Percentiles rank a stretch among this genome's conserved stretches.
Conservation (phyloP, 768 basidiomycete species). For the Russula olivacea region DNA sequence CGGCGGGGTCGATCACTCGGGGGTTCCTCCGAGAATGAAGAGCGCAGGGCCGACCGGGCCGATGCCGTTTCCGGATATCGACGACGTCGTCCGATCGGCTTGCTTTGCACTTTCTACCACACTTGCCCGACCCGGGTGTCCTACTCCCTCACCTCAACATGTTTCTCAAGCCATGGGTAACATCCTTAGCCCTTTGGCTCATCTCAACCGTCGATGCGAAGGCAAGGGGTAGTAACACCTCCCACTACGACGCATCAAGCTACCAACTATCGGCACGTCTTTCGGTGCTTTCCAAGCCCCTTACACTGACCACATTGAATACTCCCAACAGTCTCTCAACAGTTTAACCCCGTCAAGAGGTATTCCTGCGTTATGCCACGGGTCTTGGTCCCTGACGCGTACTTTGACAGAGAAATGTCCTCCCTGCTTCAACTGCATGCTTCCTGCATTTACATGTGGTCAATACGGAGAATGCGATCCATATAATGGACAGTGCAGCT, state of each 20-base stretch:
- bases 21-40: neutral
- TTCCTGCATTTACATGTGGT: constrained; percentile 88
- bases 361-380: neutral
- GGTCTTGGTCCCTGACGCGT: neutral
- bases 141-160: neutral
- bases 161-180: constrained; percentile 3
- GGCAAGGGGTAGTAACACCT: constrained; percentile 4
- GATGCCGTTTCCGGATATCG: neutral
- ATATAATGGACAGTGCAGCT: constrained; percentile 94
- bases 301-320: neutral
- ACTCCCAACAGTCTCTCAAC: neutral
- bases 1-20: neutral
- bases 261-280: constrained; percentile 9
- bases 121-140: neutral
- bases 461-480: constrained; percentile 88
- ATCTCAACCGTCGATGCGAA: constrained; percentile 4
- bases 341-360: constrained; percentile 15
- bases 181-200: constrained; percentile 5
- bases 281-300: neutral
- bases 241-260: constrained; percentile 2
- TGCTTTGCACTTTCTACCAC: neutral
- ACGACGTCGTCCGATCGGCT: neutral
- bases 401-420: constrained; percentile 46
- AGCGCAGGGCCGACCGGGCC: neutral
- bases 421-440: constrained; percentile 93